Base-by-base conservation (phyloP, 129 eudicot genomes). In the Pseudognaphalium luteoalbum region DNA sequence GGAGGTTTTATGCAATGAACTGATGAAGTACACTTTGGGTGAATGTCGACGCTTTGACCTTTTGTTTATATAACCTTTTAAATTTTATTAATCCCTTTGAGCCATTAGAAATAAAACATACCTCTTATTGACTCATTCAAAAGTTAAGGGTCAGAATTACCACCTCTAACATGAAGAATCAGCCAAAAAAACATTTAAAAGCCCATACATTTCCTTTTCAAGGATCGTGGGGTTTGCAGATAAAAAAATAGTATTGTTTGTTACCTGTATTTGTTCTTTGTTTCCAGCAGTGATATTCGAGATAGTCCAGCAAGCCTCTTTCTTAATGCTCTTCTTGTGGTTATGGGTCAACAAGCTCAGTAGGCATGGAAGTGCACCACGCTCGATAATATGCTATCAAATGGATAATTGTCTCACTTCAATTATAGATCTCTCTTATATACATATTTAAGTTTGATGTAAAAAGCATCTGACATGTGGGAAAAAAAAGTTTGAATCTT, bases 261-360 rank as follows among this genome's bases (percentile, higher is more conserved):
- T 21, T 70, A 92, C 97, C 93, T 87, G 96, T 70, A 92, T 92
- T 76, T 92, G 98, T n/a, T 88, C 94, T 73, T 66, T 86, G 78
- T 88, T 92, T 67, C 98, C 98, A 83, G 98, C 96, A 78, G 98
- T 92, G 65, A 92, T 88, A 72, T 92, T 92, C 34, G 98, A 92
- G 57, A 90, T 90, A 19, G 98, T 86, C 98, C 96, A 90, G 77
- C 96, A 92, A 30, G 98, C 96, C 85, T 92, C 96, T 72, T 88
- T 92, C 75, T 90, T 92, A 63, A 92, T 89, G 87, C 93, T 90
- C 81, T 92, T 92, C 73, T 92, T 92, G 70, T 92, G 96, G 81
- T 88, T 89, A 78, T 90, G 80, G 41, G 90, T 88, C 84, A 92
- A 69, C 79, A 90, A 71, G 88, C 85, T 85, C 78, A 86, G 78